Evolutionary conservation across 148 eudicot species (phyloP), one percentile per base, ranked within the genome.

Genomic region (Fagopyrum homotropicum): DNA sequence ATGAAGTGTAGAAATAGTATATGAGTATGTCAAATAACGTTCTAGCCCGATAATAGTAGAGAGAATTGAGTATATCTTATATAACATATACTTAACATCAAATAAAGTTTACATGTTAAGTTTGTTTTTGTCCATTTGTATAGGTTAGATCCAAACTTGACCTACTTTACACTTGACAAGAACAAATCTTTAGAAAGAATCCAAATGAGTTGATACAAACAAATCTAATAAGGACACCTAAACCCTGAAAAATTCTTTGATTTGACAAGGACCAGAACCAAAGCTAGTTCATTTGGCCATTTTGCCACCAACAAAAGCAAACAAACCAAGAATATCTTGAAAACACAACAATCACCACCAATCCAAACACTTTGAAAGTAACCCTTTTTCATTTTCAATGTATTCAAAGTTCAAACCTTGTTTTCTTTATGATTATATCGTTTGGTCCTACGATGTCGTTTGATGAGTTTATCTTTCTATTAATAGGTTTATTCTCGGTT

Each of bases 301-400:
- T 57, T 57, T 57, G 63, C 10, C 9, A 63, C 69, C 69, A 29
- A 30, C 44, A 63, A 29, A 63, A 30, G 69, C 45, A 63, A 63
- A 0, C 45, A 7, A 63, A 29, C 6, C 45, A 63, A 63, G 69
- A 63, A 63, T 63, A 63, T 30, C 15, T 63, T 30, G 69, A 63
- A 63, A 63, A 63, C 69, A 29, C 69, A 29, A 63, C 43, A 29
- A 29, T 43, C 69, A 29, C 45, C 69, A 11, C 69, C 69, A 29
- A 63, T 63, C 69, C 69, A 63, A 63, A 63, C 69, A 63, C 44
- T 63, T 63, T 63, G 69, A 61, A 61, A 61, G 69, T 44, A 26
- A 61, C 69, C 43, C 35, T 61, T 61, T 30, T 9, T 61, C 16
- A 26, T 30, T 63, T 26, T 63, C 16, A 26, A 29, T 63, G 30